phyloP scores from a whole-genome alignment of 148 eudicot species.

The Vaccinium myrtillus region DNA sequence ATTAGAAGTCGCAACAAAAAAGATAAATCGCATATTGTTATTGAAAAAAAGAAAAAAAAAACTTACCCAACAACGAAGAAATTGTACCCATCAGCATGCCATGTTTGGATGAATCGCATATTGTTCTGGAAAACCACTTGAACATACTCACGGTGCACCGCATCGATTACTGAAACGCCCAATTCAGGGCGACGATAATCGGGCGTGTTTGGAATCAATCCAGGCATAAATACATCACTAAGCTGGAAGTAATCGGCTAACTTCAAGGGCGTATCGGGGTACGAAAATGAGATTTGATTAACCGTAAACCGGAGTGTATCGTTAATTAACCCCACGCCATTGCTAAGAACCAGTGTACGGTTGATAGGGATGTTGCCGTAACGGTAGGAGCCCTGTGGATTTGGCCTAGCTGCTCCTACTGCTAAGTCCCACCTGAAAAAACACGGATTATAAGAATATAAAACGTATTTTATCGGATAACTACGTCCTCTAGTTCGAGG shows the following conservation, averaged over 20 bases:
- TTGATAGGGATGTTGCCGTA: slow-evolving; percentile 21
- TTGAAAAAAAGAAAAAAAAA: no score
- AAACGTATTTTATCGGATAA: no score
- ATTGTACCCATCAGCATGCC: slow-evolving; percentile 36
- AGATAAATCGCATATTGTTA: background rate
- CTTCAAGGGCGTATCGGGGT: slow-evolving; percentile 25
- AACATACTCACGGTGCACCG: slow-evolving; percentile 20
- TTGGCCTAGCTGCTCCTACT: slow-evolving; percentile 24
- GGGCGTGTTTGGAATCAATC: slow-evolving; percentile 15
- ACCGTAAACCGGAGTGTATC: slow-evolving; percentile 16
- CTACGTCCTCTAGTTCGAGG: no score
- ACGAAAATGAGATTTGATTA: slow-evolving; percentile 25
- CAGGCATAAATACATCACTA: slow-evolving; percentile 5
- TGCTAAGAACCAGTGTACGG: slow-evolving; percentile 11
- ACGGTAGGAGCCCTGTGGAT: slow-evolving; percentile 27
- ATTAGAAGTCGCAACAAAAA: background rate
- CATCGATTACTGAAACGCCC: slow-evolving; percentile 27
- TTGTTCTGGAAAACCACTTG: slow-evolving; percentile 29
- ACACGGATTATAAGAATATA: background rate
- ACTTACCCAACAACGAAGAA: slow-evolving; percentile 37
- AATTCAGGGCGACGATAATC: slow-evolving; percentile 1
- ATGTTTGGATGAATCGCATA: slow-evolving; percentile 17
- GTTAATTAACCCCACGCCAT: slow-evolving; percentile 11
- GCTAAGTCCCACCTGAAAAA: slow-evolving; percentile 18
- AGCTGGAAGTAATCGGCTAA: slow-evolving; percentile 28